Evolutionary conservation across 2,329 filamentous ascomycete species (phyloP).

Genomic region (Emergomyces orientalis): DNA sequence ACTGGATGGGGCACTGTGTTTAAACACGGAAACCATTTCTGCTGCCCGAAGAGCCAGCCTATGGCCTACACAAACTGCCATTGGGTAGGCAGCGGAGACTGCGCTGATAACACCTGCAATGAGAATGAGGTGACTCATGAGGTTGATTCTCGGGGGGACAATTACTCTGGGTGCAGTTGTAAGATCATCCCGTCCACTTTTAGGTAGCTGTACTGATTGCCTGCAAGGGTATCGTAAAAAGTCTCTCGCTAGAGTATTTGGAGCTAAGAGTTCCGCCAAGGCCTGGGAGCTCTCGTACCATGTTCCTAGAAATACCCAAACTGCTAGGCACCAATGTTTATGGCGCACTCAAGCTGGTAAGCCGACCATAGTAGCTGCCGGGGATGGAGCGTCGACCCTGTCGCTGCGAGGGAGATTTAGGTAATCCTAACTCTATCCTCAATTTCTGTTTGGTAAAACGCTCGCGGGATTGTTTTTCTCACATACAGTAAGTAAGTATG

Average conservation of each 20-base stretch:
- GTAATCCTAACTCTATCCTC: background rate
- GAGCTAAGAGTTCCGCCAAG: background rate
- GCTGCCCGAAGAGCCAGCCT: conserved; percentile 1
- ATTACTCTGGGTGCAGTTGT: background rate
- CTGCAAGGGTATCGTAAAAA: conserved; percentile 4
- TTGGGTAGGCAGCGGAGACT: conserved; percentile 1
- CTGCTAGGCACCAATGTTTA: conserved; percentile 1
- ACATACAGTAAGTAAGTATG: too few relatives aligned
- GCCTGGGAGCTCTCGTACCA: background rate
- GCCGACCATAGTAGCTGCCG: background rate
- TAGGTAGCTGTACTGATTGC: background rate
- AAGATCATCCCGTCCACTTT: background rate
- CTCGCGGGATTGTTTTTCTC: too few relatives aligned
- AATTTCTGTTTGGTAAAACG: background rate
- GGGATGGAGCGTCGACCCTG: background rate
- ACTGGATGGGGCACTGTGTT: conserved; percentile 2
- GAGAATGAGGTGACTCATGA: background rate
- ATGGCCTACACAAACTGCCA: background rate
- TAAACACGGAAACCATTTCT: background rate
- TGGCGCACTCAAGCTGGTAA: background rate
- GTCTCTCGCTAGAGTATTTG: too few relatives aligned
- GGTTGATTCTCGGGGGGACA: background rate
- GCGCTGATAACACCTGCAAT: conserved; percentile 1
- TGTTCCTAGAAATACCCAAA: background rate
- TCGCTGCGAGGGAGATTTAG: background rate